Conservation (phyloP, 2,329 filamentous ascomycete species). For the Cadophora sp. region DNA sequence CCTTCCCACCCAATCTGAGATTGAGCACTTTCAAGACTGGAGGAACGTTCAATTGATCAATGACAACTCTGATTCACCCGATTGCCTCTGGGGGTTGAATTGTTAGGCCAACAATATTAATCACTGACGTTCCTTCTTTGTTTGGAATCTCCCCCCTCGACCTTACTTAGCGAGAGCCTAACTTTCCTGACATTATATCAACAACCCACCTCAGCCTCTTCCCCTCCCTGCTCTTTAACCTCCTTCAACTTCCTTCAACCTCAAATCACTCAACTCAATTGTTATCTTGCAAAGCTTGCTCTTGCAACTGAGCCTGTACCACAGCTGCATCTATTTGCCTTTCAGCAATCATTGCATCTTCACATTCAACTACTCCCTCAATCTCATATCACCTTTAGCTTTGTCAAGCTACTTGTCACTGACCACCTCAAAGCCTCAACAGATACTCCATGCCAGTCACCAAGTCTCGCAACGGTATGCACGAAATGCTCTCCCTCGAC, state of each 20-base stretch:
- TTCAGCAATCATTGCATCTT: conserved; percentile 10
- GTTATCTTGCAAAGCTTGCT: conserved; percentile 18
- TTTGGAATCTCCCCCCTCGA: background rate
- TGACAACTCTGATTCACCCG: background rate
- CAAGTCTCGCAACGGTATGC: conserved; percentile 69
- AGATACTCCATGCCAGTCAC: conserved; percentile 95
- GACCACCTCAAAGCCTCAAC: conserved; percentile 67
- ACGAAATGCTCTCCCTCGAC: conserved; percentile 72
- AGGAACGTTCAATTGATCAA: background rate
- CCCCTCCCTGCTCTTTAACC: background rate
- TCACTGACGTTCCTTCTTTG: conserved; percentile 1
- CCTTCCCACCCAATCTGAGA: background rate
- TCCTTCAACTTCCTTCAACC: background rate
- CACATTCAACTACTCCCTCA: conserved; percentile 19
- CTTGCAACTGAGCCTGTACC: conserved; percentile 21
- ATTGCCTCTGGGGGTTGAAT: background rate
- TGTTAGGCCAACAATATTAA: background rate
- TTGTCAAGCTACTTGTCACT: conserved; percentile 30
- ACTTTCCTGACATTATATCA: conserved; percentile 14
- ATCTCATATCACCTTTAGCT: conserved; percentile 19
- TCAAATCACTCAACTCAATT: background rate
- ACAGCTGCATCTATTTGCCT: conserved; percentile 9
- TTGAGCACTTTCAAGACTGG: background rate
- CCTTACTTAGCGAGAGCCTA: conserved; percentile 6
- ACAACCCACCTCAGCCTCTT: background rate